These are phyloP conservation scores for Syzygium aromaticum DNA, from an alignment of 345 rosid species.

Conservation along the genomic window DNA sequence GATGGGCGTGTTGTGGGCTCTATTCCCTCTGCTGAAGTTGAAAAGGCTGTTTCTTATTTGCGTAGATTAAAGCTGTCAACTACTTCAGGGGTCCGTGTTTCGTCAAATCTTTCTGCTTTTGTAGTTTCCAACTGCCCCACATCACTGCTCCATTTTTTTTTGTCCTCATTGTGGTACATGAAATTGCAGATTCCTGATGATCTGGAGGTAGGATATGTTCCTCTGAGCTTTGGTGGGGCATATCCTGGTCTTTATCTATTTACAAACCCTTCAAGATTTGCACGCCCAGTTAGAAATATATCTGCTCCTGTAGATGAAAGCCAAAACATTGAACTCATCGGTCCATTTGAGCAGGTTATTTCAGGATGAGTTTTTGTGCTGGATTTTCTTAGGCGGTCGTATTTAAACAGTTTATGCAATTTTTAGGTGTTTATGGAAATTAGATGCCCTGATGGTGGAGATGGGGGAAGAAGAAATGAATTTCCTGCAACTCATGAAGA, in stretches of 20 bases:
- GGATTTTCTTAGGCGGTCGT: not conserved
- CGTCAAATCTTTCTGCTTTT: not conserved
- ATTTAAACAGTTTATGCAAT: not conserved
- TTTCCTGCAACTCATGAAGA: slow-evolving; percentile 92
- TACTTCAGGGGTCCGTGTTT: slow-evolving; percentile 52
- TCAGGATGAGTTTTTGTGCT: not conserved
- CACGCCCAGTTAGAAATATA: slow-evolving; percentile 76
- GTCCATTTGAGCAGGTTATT: slow-evolving; percentile 95
- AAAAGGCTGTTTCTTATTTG: slow-evolving; percentile 60
- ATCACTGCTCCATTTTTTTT: not conserved
- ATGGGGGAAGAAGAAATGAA: slow-evolving; percentile 69
- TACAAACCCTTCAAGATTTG: slow-evolving; percentile 84
- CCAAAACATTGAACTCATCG: slow-evolving; percentile 62
- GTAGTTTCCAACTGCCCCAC: not conserved
- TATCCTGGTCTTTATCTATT: slow-evolving; percentile 85
- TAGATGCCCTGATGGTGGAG: slow-evolving; percentile 92
- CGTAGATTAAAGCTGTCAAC: slow-evolving; percentile 78
- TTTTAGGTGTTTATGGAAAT: slow-evolving; percentile 94
- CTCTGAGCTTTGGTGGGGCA: slow-evolving; percentile 83
- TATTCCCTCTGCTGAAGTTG: slow-evolving; percentile 42
- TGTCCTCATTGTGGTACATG: not conserved
- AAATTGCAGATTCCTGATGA: slow-evolving; percentile 76
- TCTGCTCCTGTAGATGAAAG: slow-evolving; percentile 26
- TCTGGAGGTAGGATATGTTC: slow-evolving; percentile 93
- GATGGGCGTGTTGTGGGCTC: slow-evolving; percentile 91